These are phyloP conservation scores for Carex scoparia DNA, from an alignment of 176 grass and related monocot species.

Conservation along the genomic window DNA sequence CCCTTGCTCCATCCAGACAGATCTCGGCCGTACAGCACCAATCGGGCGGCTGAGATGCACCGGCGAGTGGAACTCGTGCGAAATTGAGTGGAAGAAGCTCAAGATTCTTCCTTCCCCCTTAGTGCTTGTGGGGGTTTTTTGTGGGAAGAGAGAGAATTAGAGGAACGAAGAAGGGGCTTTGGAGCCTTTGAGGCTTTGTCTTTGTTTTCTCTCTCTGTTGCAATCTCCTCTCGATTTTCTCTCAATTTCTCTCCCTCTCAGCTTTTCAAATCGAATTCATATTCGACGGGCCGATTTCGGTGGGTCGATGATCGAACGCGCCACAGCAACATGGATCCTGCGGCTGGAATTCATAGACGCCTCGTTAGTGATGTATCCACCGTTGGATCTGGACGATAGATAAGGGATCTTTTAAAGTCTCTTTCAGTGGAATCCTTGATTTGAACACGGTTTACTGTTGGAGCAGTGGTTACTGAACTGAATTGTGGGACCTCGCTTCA, in stretches of 20 bases:
- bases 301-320: conserved; percentile 31
- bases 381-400: conserved; percentile 47
- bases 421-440: background rate
- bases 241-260: conserved; percentile 67
- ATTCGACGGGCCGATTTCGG: conserved; percentile 62
- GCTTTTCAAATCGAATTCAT: conserved; percentile 96
- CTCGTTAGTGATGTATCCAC: conserved; percentile 26
- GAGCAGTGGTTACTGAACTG: background rate
- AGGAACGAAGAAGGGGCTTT: conserved; percentile 16
- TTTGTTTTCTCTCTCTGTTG: conserved; percentile 26
- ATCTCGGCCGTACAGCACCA: conserved; percentile 21
- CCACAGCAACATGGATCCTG: conserved; percentile 1
- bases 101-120: background rate
- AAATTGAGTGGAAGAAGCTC: conserved; percentile 23
- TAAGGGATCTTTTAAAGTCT: background rate
- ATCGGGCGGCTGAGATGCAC: conserved; percentile 27
- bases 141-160: conserved; percentile 35
- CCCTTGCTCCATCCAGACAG: conserved; percentile 63
- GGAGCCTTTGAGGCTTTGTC: background rate
- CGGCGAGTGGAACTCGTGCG: background rate
- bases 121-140: conserved; percentile 14
- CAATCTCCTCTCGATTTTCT: conserved; percentile 20
- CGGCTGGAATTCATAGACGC: conserved; percentile 81
- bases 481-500: background rate
- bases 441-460: background rate